Evolutionary conservation across 257 asterid genomes (phyloP), one percentile per base, ranked within the genome.

Genomic region (Nyctanthes arbortristis): DNA sequence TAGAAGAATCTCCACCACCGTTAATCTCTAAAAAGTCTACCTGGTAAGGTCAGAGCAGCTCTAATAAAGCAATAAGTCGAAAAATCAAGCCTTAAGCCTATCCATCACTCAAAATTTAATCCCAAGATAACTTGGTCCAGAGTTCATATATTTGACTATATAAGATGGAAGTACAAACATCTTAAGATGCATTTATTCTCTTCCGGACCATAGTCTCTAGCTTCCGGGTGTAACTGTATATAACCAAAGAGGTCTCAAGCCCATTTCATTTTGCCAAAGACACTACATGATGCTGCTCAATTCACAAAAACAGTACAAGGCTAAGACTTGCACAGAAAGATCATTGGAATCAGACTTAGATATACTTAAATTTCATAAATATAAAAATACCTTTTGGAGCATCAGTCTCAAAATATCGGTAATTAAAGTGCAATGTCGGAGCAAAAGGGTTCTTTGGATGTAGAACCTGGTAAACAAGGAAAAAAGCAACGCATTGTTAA

Each of bases 391-490:
- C 99, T 86, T 87, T 78, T 5, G 97, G 89, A 40, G 97, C 88
- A 81, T 93, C 96, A 7, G 97, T 93, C 88, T 93, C 97, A 75
- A 93, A 93, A 79, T 93, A 93, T 18, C 96, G 89, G 78, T 93
- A 93, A 71, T 93, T 91, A 66, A 93, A 93, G 84, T 93, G 99
- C 86, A 93, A 72, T 7, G 99, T 93, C 27, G 96, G 99, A 37
- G 99, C 97, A 87, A 91, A 93, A 27, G 99, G 99, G 65, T 93
- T 91, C 81, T 91, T 88, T 30, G 99, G 99, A 80, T 93, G 96
- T 78, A 93, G 82, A 77, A 93, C 97, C 97, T 91, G 85, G 40
- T 57, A 52, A 69, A 75, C 49, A 49, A 66, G 18, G 71, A 34
- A 74, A 55, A 18, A 47, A n/a, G n/a, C 12, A 70, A 29, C 29